Percentiles rank a stretch among this genome's conserved stretches.
Conservation (phyloP, 306 rosid genomes). For the Cucumis sativus region Cucumber_9930_V3 NC_026656.2:17987001-17987500, state of each 20-base stretch:
- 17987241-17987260: neutral
- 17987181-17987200: neutral
- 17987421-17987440: constrained; percentile 76
- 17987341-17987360: constrained; percentile 2
- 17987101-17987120: neutral
- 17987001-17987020: neutral
- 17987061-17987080: neutral
- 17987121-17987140: neutral
- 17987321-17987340: neutral
- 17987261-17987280: constrained; percentile 6
- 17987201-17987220: neutral
- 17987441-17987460: neutral
- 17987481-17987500: neutral
- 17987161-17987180: neutral
- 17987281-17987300: constrained; percentile 1
- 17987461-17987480: neutral
- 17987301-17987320: neutral
- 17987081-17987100: neutral
- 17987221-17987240: neutral
- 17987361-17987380: constrained; percentile 18
- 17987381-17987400: constrained; percentile 28
- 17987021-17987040: neutral
- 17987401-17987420: constrained; percentile 64
- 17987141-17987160: neutral
- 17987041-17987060: neutral